These are phyloP conservation scores for Cryptococcus wingfieldii DNA, from an alignment of 1,284 basidiomycete genomes.

Conservation along the genomic window DNA sequence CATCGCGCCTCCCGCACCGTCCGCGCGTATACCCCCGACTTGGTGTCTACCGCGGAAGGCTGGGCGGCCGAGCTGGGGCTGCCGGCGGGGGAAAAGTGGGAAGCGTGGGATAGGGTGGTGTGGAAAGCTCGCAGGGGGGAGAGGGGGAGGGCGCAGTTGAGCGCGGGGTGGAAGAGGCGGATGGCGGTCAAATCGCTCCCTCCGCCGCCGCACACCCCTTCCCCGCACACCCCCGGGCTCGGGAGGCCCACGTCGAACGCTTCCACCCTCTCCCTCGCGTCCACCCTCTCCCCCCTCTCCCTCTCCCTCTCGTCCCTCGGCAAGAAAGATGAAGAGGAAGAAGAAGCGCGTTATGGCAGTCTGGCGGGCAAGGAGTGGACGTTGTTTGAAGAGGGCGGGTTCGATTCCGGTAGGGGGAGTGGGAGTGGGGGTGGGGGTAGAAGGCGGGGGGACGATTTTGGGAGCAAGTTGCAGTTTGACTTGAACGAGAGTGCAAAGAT, in stretches of 20 bases:
- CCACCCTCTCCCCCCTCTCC: background rate
- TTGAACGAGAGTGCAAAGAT: slow-evolving; percentile 75
- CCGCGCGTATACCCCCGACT: slow-evolving; percentile 72
- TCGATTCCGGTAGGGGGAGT: no score
- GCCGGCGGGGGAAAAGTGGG: slow-evolving; percentile 22
- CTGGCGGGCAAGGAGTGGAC: slow-evolving; percentile 83
- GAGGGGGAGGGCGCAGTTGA: slow-evolving; percentile 35
- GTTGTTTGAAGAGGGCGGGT: slow-evolving; percentile 75
- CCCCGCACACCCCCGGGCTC: background rate
- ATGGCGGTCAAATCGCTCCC: slow-evolving; percentile 36
- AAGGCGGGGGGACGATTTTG: slow-evolving; percentile 20
- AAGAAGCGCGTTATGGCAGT: slow-evolving; percentile 67
- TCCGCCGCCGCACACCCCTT: no score
- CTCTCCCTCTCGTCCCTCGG: background rate
- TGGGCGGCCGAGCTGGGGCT: slow-evolving; percentile 62
- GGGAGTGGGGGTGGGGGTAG: slow-evolving; percentile 22
- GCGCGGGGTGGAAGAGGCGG: slow-evolving; percentile 27
- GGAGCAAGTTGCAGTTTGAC: slow-evolving; percentile 74
- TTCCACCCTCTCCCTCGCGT: background rate
- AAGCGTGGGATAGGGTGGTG: slow-evolving; percentile 37
- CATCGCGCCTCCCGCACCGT: slow-evolving; percentile 71
- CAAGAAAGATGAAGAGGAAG: slow-evolving; percentile 43
- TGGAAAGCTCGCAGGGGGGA: slow-evolving; percentile 24
- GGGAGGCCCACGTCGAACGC: background rate
- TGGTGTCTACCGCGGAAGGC: slow-evolving; percentile 64